Evolutionary conservation across 1,284 basidiomycete genomes (phyloP), one percentile per base, ranked within the genome.

Genomic region (Puccinia horiana): DNA sequence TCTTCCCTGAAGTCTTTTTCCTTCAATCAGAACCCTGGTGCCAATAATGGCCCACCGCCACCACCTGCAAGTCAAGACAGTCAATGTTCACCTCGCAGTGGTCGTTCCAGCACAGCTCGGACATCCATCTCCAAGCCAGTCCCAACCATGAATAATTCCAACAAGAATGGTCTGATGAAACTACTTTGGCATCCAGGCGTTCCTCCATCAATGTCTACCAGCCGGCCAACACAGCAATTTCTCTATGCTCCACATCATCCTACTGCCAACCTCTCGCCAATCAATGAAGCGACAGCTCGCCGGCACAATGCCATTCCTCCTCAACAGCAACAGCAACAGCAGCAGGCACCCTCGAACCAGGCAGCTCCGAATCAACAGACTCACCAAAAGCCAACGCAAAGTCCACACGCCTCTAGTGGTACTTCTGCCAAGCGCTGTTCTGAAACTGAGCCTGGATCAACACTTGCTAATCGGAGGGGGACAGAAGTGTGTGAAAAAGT

Each of bases 1-100:
- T 67, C 79, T 58, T 63, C 70, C 32, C 54, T 58, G 47, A 81
- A 73, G 49, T 58, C 79, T 49, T 74, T 26, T n/a, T 44, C 70
- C 16, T 63, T 49, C n/a, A 23, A 32, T 26, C 4, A 52, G 18
- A 63, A 18, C 20, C 56, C 18, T 18, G 29, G 54, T 49, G 26
- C 40, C 1, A 14, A 3, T 23, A n/a, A 44, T 47, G 42, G 11
- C n/a, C 8, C n/a, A 47, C 4, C 32, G 11, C n/a, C 47, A 32
- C 35, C 47, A 32, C 35, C 44, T 54, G 1, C 20, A 49, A 79
- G 44, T 67, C 65, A 58, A 54, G 20, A 42, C 52, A 32, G 35
- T 42, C 63, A 52, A 23, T 54, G 16, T 44, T 70, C 65, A 79
- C 44, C 47, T 79, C 37, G 32, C n/a, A 52, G 63, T 37, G 20